phyloP scores from a whole-genome alignment of 192 early-diverging fungal genomes.

The Coemansia sp. region DNA sequence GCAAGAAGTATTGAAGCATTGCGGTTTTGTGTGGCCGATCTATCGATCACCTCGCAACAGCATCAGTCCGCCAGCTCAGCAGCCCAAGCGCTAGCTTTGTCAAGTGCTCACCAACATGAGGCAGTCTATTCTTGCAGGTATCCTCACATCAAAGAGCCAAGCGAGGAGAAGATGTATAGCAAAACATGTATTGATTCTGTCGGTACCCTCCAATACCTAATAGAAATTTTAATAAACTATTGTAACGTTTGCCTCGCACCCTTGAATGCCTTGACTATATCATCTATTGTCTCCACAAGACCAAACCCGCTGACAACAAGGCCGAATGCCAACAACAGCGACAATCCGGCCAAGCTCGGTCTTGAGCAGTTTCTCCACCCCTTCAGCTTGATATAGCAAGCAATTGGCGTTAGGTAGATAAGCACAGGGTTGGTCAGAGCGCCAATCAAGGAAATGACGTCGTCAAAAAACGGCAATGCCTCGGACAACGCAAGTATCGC shows the following conservation, averaged over 20 bases:
- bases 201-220: neutral
- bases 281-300: constrained; percentile 59
- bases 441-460: constrained; percentile 69
- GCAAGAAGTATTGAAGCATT: too few species aligned
- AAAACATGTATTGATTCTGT: too few species aligned
- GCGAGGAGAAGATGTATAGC: too few species aligned
- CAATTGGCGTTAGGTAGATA: constrained; percentile 70
- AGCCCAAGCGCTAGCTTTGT: too few species aligned
- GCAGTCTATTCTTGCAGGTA: too few species aligned
- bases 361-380: constrained; percentile 55
- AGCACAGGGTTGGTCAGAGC: constrained; percentile 66
- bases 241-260: neutral
- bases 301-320: constrained; percentile 60
- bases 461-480: constrained; percentile 70
- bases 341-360: constrained; percentile 10
- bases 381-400: constrained; percentile 66
- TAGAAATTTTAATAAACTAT: neutral
- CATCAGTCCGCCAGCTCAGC: too few species aligned
- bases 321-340: constrained; percentile 53
- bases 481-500: constrained; percentile 57
- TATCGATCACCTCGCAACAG: too few species aligned
- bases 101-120: too few species aligned
- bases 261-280: constrained; percentile 47
- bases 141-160: too few species aligned
- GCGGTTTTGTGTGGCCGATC: too few species aligned